These are phyloP conservation scores for Vachellia pachyceras DNA, from an alignment of 306 rosid genomes.

Conservation along the genomic window DNA sequence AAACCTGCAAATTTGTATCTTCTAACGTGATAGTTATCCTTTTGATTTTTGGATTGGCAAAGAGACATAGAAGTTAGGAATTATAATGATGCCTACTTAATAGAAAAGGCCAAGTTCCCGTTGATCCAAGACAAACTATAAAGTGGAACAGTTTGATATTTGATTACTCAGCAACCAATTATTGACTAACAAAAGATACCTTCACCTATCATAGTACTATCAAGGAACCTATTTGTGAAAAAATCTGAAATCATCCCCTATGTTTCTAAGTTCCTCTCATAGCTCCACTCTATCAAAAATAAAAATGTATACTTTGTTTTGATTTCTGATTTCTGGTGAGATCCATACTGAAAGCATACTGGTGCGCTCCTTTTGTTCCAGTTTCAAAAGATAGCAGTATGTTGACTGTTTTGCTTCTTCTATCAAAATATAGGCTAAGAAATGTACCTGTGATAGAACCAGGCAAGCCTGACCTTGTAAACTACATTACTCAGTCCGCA, in stretches of 20 bases:
- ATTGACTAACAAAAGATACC: neutral
- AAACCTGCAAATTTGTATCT: slow-evolving; percentile 5
- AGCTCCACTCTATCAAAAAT: slow-evolving; percentile 6
- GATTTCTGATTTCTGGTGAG: slow-evolving; percentile 64
- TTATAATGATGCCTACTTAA: neutral
- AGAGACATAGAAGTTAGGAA: slow-evolving; percentile 9
- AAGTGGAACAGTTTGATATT: neutral
- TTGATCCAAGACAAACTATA: neutral
- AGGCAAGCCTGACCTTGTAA: slow-evolving; percentile 66
- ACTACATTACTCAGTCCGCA: slow-evolving; percentile 95
- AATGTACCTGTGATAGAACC: slow-evolving; percentile 87
- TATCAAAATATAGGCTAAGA: slow-evolving; percentile 89
- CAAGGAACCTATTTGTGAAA: neutral
- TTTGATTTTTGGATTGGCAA: neutral
- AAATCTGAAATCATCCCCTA: neutral
- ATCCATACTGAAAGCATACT: slow-evolving; percentile 66
- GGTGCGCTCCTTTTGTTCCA: slow-evolving; percentile 90
- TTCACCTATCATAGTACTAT: neutral
- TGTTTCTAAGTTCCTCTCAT: neutral
- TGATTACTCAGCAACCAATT: neutral
- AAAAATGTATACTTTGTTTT: neutral
- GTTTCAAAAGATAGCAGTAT: slow-evolving; percentile 66
- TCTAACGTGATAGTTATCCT: neutral
- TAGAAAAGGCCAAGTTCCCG: neutral
- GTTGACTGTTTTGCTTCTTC: slow-evolving; percentile 84